Evolutionary conservation across 2,329 filamentous ascomycete genomes (phyloP).

Genomic region (Trichoderma atrobrunneum): DNA sequence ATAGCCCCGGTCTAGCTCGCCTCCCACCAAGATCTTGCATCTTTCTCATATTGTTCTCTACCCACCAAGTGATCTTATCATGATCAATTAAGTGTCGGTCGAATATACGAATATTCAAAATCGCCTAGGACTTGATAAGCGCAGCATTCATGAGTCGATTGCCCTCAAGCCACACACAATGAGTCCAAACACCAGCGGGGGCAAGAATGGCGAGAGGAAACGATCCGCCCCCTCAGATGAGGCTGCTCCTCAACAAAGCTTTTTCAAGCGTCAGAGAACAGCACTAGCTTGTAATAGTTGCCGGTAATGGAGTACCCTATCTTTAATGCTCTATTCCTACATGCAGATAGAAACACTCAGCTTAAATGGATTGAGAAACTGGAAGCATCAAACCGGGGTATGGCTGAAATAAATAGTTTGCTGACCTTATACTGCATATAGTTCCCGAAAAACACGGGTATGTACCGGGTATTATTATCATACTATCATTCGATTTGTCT

Average conservation of each 20-base stretch:
- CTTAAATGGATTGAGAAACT: background rate
- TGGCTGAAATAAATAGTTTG: background rate
- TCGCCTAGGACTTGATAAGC: background rate
- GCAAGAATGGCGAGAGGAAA: background rate
- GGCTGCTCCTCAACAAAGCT: background rate
- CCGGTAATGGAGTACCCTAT: background rate
- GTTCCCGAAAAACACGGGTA: constrained; percentile 5
- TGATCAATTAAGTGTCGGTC: background rate
- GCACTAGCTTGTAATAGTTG: constrained; percentile 6
- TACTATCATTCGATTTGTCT: background rate
- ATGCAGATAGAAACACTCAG: background rate
- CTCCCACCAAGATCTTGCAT: background rate
- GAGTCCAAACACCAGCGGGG: background rate
- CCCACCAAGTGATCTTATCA: background rate
- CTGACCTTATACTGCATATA: background rate
- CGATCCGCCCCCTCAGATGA: background rate
- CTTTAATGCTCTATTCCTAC: background rate
- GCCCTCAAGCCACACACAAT: background rate
- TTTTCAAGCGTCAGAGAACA: constrained; percentile 6
- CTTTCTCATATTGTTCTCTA: background rate
- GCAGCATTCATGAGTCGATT: background rate
- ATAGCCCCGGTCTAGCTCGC: background rate
- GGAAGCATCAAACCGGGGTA: background rate
- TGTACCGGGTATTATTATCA: background rate
- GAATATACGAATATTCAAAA: background rate